Evolutionary conservation across 2,329 filamentous ascomycete genomes (phyloP), one percentile per base, ranked within the genome.

Genomic region (Daldinia eschscholtzii): DNA sequence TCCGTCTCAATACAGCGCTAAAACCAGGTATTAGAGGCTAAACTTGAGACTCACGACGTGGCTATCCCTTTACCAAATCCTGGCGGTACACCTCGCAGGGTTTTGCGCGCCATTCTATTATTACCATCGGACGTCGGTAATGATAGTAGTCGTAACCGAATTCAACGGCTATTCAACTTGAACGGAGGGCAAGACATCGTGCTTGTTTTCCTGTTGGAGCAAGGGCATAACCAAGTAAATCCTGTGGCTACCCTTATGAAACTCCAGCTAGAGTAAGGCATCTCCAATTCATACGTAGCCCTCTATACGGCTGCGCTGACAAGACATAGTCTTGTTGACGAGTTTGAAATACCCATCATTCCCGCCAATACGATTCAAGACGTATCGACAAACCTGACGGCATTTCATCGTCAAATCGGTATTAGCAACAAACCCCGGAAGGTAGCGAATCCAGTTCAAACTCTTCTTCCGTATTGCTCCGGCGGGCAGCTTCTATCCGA

Each of bases 1-100:
- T 48, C 23, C n/a, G 59, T 28, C 23, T 20, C 6, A 18, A 5
- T 20, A n/a, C n/a, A 33, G 48, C 41, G 37, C 66, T 70, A 73
- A 70, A 20, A 20, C 75, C 71, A 77, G 78, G 74, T 65, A 44
- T 7, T 53, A 87, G 85, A 86, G 74, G 72, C 74, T 3, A 76
- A 73, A 15, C 75, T 87, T 2, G 72, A 77, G 15, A 80, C 79
- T 1, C 82, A 86, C 68, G 86, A 87, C 68, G 72, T 86, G 33
- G 81, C 81, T 13, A 77, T 87, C 41, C 77, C 77, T 3, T 61
- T 84, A 20, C 57, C 52, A 7, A 39, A 68, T 7, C 33, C 67
- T 20, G 9, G 48, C 9, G 62, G 48, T 15, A 52, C 65, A 13
- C 50, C 72, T 23, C 67, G 57, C 20, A 67, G 73, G 9, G 60